Evolutionary conservation across 208 protist genomes (phyloP).

Genomic region (Wallacemonas sp.): DNA sequence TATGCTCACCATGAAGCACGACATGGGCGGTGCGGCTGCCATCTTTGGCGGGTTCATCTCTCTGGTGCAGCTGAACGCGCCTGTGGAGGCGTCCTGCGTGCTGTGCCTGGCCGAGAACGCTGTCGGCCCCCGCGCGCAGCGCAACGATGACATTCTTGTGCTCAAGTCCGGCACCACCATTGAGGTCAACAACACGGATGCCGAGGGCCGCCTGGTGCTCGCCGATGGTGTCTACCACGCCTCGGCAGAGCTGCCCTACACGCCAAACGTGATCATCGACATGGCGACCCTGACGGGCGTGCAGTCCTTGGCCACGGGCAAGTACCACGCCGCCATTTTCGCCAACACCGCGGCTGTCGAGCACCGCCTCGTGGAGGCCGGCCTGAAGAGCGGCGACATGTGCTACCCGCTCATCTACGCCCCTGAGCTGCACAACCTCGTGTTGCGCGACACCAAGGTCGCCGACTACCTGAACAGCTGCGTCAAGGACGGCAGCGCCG

Average conservation of each 20-base stretch:
- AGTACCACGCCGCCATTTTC: conserved; percentile 52
- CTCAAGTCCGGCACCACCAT: conserved; percentile 61
- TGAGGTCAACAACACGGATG: conserved; percentile 83
- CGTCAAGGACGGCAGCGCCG: conserved; percentile 37
- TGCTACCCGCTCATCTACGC: conserved; percentile 63
- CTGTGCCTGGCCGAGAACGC: conserved; percentile 77
- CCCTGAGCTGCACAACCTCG: conserved; percentile 55
- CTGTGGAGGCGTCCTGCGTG: conserved; percentile 32
- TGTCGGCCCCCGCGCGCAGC: conserved; percentile 40
- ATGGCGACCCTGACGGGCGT: conserved; percentile 83
- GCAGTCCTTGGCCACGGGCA: conserved; percentile 62
- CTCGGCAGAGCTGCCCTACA: conserved; percentile 40
- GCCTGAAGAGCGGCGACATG: conserved; percentile 53
- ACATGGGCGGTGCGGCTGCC: conserved; percentile 76
- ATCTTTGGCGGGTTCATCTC: conserved; percentile 63
- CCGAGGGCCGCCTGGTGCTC: conserved; percentile 75
- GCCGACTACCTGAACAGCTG: conserved; percentile 63
- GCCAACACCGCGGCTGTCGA: conserved; percentile 53
- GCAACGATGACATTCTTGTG: conserved; percentile 69
- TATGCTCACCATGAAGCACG: conserved; percentile 80
- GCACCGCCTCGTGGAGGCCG: conserved; percentile 25
- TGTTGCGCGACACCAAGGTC: conserved; percentile 40
- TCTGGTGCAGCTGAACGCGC: conserved; percentile 29
- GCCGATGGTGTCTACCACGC: conserved; percentile 76
- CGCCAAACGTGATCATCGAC: conserved; percentile 64